Base-by-base conservation (phyloP, 345 rosid genomes). In the Murraya paniculata region DNA sequence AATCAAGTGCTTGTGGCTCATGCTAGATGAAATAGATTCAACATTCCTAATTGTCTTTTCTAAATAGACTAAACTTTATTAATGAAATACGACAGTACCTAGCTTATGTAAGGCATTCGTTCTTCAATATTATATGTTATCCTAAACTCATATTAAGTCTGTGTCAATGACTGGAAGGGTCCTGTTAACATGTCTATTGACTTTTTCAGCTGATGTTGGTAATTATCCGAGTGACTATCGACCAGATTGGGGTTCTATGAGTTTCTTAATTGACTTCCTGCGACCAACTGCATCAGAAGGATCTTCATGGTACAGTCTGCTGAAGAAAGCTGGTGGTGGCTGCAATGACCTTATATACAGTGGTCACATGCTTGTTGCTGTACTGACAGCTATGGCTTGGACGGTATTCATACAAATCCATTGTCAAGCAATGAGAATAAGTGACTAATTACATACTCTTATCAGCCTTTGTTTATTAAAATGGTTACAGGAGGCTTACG, bases 361-460 rank as follows among this genome's bases (percentile, higher is more conserved):
- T 74, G 99, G 98, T 64, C 98, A 95, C 88, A 92, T 93, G 99
- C 93, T 93, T 74, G 98, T 95, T 75, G 93, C 96, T 75, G 96
- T 92, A 3, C 83, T 93, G 68, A 93, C 99, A 41, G 99, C 99
- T 64, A 95, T 93, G 98, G 99, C 99, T 56, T 95, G 99, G 99
- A 95, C 90, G 88, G 98, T 95, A 91, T 39, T 57, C 65, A 68
- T 65, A 30, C 68, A 22, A 39, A 31, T 24, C 21, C 60, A 28
- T 73, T 45, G 72, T 35, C 39, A 73, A 73, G 60, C 22, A 48
- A 31, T 25, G 4, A 45, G 50, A 45, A 45, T 45, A 39, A 69
- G 21, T 25, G 33, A 61, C 53, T 72, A 39, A 65, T 66, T 53
- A 33, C 72, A 19, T 1, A 56, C 6, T 55, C 50, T 66, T 56